Base-by-base conservation (phyloP, 352 stramenopile genomes). In the Globisporangium nagaii region DNA sequence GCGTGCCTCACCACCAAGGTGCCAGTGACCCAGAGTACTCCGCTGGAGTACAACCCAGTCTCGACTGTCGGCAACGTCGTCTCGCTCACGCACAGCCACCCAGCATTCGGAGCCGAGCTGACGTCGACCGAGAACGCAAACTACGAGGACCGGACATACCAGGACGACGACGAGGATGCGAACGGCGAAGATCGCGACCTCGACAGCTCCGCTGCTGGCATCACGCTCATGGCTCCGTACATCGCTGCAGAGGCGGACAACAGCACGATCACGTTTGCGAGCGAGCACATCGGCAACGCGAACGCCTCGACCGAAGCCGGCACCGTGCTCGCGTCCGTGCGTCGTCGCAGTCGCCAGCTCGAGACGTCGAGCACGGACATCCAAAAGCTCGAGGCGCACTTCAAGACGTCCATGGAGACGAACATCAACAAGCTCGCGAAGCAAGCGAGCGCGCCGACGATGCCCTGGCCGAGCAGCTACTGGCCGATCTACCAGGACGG, bases 401-500 rank as follows among this genome's bases (percentile, higher is more conserved):
- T 76, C 31, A 58, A 60, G 10, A 65, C 65, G 6, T 56, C 48
- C 24, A 59, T 78, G 25, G 68, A 76, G 24, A 15, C 43, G 22
- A 59, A 62, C 30, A 63, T 71, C 39, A 52, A 52, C 12, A 58
- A 54, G 7, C 43, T 81, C 28, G 65, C 71, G 45, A 54, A 57
- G 32, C 41, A 71, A 34, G 31, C 37, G 19, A 70, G 56, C 5
- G 41, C 58, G 25, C 51, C 5, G 1, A 65, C 37, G 17, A 73
- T 35, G 59, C 73, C 73, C 34, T 84, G 73, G 73, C 68, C 73
- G 11, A 52, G 67, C 32, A 79, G 68, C 62, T 88, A 88, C 71
- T 88, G 74, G 72, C 75, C 77, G 4, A 66, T 59, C 32, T 86
- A 76, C 62, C 58, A 73, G 35, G 77, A 88, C 63, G 68, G 74